A percentile compares a stretch with the other conserved stretches of the same genome.
Evolutionary conservation across 169 alveolate genomes (phyloP).

Genomic region (Plasmodium inui): DNA sequence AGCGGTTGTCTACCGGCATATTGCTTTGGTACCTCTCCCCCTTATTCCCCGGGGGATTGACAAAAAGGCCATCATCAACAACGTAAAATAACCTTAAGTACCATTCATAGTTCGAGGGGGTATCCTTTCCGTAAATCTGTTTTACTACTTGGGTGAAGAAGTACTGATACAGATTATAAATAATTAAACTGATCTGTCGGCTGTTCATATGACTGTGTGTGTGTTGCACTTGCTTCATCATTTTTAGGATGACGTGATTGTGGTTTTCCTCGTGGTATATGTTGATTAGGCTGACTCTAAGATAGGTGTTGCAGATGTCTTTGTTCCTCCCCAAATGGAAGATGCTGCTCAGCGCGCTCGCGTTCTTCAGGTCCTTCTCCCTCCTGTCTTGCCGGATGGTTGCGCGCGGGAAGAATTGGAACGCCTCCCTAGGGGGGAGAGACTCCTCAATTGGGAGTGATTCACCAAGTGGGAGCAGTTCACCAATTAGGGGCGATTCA

Average conservation of each 20-base stretch:
- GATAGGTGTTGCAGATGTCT: constrained; percentile 27
- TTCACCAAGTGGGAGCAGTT: background rate
- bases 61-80: background rate
- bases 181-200: constrained; percentile 25
- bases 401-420: constrained; percentile 5
- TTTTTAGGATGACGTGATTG: constrained; percentile 22
- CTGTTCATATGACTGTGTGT: constrained; percentile 17
- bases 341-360: constrained; percentile 20
- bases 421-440: background rate
- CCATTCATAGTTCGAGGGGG: background rate
- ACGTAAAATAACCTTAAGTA: constrained; percentile 13
- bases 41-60: background rate
- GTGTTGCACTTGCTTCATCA: constrained; percentile 20
- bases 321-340: constrained; percentile 25
- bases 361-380: constrained; percentile 16
- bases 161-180: constrained; percentile 32
- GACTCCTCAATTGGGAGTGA: background rate
- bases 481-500: background rate
- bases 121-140: constrained; percentile 7
- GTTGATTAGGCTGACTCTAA: constrained; percentile 36
- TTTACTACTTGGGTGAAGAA: constrained; percentile 6
- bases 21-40: background rate
- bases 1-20: background rate
- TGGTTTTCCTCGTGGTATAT: constrained; percentile 59
- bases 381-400: constrained; percentile 15